Evolutionary conservation across 805 yeast species (phyloP).

Genomic region (Zygoascus biomembranicola): DNA sequence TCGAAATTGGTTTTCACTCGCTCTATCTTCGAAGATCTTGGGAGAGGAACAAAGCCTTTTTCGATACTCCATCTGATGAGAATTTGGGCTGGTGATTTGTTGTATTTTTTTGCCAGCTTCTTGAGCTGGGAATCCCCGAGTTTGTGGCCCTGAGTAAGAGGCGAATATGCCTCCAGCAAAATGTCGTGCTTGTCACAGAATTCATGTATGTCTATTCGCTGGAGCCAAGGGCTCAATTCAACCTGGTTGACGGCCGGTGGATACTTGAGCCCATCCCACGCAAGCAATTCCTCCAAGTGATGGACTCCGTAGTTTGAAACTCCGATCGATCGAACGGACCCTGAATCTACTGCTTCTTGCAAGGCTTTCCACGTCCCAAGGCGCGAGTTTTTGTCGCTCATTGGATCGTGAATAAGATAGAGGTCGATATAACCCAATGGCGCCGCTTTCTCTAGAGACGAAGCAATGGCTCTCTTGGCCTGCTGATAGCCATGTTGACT

Average conservation of each 20-base stretch:
- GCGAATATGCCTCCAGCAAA: constrained; percentile 68
- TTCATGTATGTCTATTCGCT: constrained; percentile 53
- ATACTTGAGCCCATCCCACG: constrained; percentile 39
- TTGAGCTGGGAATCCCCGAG: constrained; percentile 27
- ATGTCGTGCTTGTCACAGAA: constrained; percentile 52
- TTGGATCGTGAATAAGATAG: constrained; percentile 53
- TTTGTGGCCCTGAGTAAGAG: constrained; percentile 62
- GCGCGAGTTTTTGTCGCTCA: constrained; percentile 23
- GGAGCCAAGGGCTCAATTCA: constrained; percentile 83
- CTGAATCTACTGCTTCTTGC: constrained; percentile 46
- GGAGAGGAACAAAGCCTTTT: constrained; percentile 54
- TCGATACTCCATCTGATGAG: constrained; percentile 43
- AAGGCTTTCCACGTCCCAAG: constrained; percentile 47
- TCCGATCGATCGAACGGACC: constrained; percentile 47
- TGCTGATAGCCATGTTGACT: constrained; percentile 40
- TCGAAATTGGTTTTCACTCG: constrained; percentile 51
- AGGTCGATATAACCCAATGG: constrained; percentile 54
- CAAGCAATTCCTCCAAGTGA: constrained; percentile 47
- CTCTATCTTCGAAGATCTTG: constrained; percentile 54
- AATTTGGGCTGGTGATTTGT: constrained; percentile 38
- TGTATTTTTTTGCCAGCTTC: constrained; percentile 33
- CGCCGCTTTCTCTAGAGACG: constrained; percentile 42
- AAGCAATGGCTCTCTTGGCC: constrained; percentile 40
- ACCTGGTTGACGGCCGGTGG: constrained; percentile 74
- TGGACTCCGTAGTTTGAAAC: constrained; percentile 55